Evolutionary conservation across 257 asterid genomes (phyloP), one percentile per base, ranked within the genome.

Genomic region (Anisodus tanguticus): DNA sequence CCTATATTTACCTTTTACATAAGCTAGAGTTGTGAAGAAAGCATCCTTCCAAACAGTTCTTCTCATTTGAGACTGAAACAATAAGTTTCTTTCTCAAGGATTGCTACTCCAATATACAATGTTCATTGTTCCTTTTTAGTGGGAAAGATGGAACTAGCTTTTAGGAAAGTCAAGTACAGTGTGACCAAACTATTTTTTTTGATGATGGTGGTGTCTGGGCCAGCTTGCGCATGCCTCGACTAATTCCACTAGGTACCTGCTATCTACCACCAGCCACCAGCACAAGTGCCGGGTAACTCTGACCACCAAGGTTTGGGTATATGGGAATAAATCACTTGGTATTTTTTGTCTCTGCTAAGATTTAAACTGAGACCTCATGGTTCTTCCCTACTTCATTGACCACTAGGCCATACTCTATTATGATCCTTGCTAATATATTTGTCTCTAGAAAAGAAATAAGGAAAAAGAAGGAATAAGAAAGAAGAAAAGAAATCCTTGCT

Each of bases 1-100:
- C 63, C 47, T 76, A 22, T 13, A 76, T 76, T 72, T 7, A 51
- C 81, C 47, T 51, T 49, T 51, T 76, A 76, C 47, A 19, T 74
- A 72, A 72, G 80, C 60, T 74, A 15, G 19, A 72, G 80, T 6
- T 72, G 41, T 10, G 60, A 72, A 72, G 79, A 19, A 72, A 72
- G 6, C 15, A 74, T 19, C 22, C 57, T 74, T 74, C 43, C 58
- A 19, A n/a, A 47, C 3, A 74, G 60, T 47, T 72, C 10, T 72
- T 72, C 4, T 74, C 11, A 45, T 74, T 47, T 49, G 60, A 10
- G 58, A 74, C 10, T 19, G 12, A 13, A 31, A 74, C 39, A 11
- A 74, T 74, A 74, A 19, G 31, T 19, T 74, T 72, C 3, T 71
- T 72, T 74, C 60, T 74, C 60, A 22, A 19, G 60, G 80, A 47